phyloP scores from a whole-genome alignment of 2,329 filamentous ascomycete species.

The Trichoderma sp. region DNA sequence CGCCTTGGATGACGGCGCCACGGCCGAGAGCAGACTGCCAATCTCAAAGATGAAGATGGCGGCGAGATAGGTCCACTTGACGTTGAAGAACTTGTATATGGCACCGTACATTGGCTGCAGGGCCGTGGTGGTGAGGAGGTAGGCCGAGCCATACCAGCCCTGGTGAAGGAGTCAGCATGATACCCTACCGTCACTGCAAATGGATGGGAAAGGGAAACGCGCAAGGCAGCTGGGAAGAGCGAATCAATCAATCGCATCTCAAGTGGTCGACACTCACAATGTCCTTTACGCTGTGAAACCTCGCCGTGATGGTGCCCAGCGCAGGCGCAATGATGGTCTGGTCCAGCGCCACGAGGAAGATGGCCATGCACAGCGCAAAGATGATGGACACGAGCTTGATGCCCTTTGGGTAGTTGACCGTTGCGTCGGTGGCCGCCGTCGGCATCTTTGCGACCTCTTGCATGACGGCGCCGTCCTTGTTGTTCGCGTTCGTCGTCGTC shows the following conservation, averaged over 20 bases:
- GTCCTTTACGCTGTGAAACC: constrained; percentile 50
- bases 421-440: constrained; percentile 23
- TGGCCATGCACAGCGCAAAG: constrained; percentile 47
- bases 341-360: constrained; percentile 55
- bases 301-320: constrained; percentile 53
- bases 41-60: constrained; percentile 50
- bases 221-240: constrained; percentile 24
- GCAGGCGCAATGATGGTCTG: constrained; percentile 58
- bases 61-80: constrained; percentile 50
- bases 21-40: constrained; percentile 49
- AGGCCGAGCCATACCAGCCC: constrained; percentile 56
- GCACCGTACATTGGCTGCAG: constrained; percentile 55
- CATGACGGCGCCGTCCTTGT: constrained; percentile 12
- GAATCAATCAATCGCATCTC: neutral
- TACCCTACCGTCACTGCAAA: neutral
- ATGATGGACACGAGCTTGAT: constrained; percentile 48
- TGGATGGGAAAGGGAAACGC: neutral
- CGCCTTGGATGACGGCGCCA: constrained; percentile 49
- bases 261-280: constrained; percentile 40
- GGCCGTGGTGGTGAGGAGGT: constrained; percentile 53
- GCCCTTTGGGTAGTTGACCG: constrained; percentile 44
- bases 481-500: constrained; percentile 1
- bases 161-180: constrained; percentile 17
- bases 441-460: constrained; percentile 14
- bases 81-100: constrained; percentile 53